These are phyloP conservation scores for Exserohilum rostratum DNA, from an alignment of 2,329 filamentous ascomycete species.

Conservation along the genomic window DNA sequence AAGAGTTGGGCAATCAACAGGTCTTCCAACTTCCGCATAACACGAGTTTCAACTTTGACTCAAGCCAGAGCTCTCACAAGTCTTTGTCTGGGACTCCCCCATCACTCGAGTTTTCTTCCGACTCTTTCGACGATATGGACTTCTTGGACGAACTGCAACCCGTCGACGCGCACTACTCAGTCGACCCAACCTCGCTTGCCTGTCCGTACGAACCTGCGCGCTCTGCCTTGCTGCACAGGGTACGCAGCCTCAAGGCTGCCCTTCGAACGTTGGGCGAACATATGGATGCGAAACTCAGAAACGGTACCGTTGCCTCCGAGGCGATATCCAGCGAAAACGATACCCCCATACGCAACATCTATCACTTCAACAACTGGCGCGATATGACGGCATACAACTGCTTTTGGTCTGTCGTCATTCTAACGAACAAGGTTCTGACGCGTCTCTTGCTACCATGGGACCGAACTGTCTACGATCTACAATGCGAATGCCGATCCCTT, in stretches of 20 bases:
- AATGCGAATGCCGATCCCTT: constrained; percentile 35
- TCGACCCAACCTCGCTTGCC: not conserved
- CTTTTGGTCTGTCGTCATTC: constrained; percentile 41
- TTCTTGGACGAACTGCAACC: constrained; percentile 18
- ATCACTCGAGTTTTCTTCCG: constrained; percentile 28
- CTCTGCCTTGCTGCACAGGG: constrained; percentile 27
- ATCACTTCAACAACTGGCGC: constrained; percentile 40
- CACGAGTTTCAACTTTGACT: constrained; percentile 8
- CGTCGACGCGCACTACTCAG: constrained; percentile 7
- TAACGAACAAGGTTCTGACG: constrained; percentile 39
- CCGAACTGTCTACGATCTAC: constrained; percentile 25
- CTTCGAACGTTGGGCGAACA: constrained; percentile 26
- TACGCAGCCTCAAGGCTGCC: constrained; percentile 31
- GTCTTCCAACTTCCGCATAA: constrained; percentile 1
- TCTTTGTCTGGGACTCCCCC: constrained; percentile 22
- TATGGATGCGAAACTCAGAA: constrained; percentile 29
- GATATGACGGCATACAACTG: constrained; percentile 41
- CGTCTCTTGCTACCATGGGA: constrained; percentile 34
- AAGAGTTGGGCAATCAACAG: constrained; percentile 20
- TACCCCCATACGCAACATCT: constrained; percentile 31
- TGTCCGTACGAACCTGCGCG: constrained; percentile 13
- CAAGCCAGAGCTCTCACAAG: constrained; percentile 2
- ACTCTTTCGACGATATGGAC: constrained; percentile 20
- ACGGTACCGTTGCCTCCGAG: constrained; percentile 30
- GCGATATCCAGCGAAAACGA: constrained; percentile 23